A percentile compares a stretch with the other conserved stretches of the same genome.
Evolutionary conservation across 1,284 basidiomycete species (phyloP).

Genomic region (Microbotryomycetes sp.): DNA sequence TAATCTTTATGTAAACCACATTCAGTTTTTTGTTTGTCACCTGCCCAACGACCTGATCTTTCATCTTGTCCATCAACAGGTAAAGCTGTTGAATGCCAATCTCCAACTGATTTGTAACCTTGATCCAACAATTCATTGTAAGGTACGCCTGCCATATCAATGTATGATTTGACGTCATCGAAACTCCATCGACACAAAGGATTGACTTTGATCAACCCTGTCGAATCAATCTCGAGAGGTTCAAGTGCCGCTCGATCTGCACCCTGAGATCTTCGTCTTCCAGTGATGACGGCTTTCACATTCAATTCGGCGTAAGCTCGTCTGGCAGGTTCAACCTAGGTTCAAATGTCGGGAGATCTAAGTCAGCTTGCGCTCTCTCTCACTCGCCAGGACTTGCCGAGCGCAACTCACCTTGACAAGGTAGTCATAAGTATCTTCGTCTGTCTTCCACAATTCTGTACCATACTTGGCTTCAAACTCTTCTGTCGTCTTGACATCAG

Average conservation of each 20-base stretch:
- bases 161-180: constrained; percentile 75
- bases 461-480: constrained; percentile 83
- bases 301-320: constrained; percentile 76
- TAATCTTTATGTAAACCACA: constrained; percentile 91
- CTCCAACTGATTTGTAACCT: constrained; percentile 91
- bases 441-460: constrained; percentile 74
- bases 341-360: background rate
- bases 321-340: constrained; percentile 82
- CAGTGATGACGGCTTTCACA: constrained; percentile 87
- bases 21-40: constrained; percentile 78
- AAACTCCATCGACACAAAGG: constrained; percentile 90
- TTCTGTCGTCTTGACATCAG: constrained; percentile 58
- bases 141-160: constrained; percentile 76
- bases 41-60: constrained; percentile 86
- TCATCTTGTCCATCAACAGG: constrained; percentile 59
- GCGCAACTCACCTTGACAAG: constrained; percentile 68
- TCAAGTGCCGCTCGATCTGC: constrained; percentile 73
- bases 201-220: constrained; percentile 90
- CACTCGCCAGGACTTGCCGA: background rate
- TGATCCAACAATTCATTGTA: constrained; percentile 81
- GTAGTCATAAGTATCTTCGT: constrained; percentile 87
- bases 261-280: constrained; percentile 85
- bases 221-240: constrained; percentile 85
- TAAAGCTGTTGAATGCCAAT: constrained; percentile 88
- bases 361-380: background rate